Evolutionary conservation across 2,329 filamentous ascomycete genomes (phyloP).

Genomic region (Penicillium sp.): DNA sequence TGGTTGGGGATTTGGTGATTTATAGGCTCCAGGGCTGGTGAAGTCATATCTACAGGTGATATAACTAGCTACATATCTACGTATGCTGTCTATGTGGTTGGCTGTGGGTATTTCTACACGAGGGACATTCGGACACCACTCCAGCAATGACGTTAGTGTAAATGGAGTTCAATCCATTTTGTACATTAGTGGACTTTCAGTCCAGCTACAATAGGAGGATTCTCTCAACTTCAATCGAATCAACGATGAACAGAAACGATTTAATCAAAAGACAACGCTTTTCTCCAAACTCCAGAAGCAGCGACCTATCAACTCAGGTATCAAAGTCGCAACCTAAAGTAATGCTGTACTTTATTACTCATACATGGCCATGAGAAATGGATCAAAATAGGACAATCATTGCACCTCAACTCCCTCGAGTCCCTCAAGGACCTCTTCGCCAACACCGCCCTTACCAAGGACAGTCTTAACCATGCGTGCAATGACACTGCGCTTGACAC

Average conservation of each 20-base stretch:
- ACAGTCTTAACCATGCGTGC: slow-evolving; percentile 74
- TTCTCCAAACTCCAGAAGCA: slow-evolving; percentile 14
- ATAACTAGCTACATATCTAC: not conserved
- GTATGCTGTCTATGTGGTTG: not conserved
- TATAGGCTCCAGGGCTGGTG: not conserved
- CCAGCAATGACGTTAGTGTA: not conserved
- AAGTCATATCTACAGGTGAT: not conserved
- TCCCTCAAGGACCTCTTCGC: slow-evolving; percentile 80
- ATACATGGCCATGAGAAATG: slow-evolving; percentile 1
- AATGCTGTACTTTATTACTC: not conserved
- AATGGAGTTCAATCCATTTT: slow-evolving; percentile 8
- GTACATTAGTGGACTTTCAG: slow-evolving; percentile 13
- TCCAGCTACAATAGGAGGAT: slow-evolving; percentile 5
- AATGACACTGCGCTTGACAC: slow-evolving; percentile 72
- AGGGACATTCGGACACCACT: too few species aligned
- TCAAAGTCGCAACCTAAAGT: not conserved
- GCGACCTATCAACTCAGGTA: slow-evolving; percentile 1
- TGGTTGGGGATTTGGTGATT: slow-evolving; percentile 77
- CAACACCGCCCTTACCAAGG: slow-evolving; percentile 74
- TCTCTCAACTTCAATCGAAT: slow-evolving; percentile 4
- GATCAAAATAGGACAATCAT: not conserved
- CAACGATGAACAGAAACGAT: slow-evolving; percentile 10
- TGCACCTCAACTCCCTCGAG: slow-evolving; percentile 63
- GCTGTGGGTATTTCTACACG: too few species aligned
- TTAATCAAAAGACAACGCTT: slow-evolving; percentile 1